Evolutionary conservation across 495 filamentous ascomycete species (phyloP).

Genomic region (Penicillium bovifimosum): DNA sequence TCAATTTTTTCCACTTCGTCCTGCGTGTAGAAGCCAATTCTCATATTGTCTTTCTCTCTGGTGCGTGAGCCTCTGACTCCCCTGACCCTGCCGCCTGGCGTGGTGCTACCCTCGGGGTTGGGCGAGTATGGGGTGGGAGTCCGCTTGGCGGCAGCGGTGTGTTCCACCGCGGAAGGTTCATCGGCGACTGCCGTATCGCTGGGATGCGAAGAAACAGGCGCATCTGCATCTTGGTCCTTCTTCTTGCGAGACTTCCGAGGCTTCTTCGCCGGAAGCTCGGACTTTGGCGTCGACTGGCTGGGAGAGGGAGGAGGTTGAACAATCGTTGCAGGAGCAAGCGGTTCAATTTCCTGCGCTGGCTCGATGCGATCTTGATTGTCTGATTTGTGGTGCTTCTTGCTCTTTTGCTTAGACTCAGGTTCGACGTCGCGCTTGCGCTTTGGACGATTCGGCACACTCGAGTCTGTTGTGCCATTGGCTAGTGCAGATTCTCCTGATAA

Average conservation of each 20-base stretch:
- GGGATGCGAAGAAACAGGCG: background rate
- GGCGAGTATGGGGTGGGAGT: background rate
- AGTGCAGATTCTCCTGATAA: background rate
- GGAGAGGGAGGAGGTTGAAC: background rate
- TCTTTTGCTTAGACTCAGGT: constrained; percentile 15
- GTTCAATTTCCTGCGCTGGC: background rate
- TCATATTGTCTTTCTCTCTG: constrained; percentile 12
- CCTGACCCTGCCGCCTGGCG: background rate
- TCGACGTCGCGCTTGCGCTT: constrained; percentile 19
- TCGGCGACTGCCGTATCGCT: background rate
- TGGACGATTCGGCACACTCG: constrained; percentile 2
- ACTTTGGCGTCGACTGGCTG: background rate
- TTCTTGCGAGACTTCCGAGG: background rate
- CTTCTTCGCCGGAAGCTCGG: background rate
- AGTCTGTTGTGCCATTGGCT: background rate
- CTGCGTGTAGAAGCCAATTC: constrained; percentile 60
- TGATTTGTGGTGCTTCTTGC: constrained; percentile 10
- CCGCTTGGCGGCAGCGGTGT: background rate
- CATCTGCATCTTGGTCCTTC: background rate
- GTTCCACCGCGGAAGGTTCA: background rate
- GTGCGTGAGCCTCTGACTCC: constrained; percentile 9
- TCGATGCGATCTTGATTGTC: background rate
- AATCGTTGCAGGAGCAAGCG: background rate
- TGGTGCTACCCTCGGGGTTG: background rate
- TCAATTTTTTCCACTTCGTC: constrained; percentile 58